These are phyloP conservation scores for Bombardia bombarda DNA, from an alignment of 495 filamentous ascomycete genomes.

Conservation along the genomic window DNA sequence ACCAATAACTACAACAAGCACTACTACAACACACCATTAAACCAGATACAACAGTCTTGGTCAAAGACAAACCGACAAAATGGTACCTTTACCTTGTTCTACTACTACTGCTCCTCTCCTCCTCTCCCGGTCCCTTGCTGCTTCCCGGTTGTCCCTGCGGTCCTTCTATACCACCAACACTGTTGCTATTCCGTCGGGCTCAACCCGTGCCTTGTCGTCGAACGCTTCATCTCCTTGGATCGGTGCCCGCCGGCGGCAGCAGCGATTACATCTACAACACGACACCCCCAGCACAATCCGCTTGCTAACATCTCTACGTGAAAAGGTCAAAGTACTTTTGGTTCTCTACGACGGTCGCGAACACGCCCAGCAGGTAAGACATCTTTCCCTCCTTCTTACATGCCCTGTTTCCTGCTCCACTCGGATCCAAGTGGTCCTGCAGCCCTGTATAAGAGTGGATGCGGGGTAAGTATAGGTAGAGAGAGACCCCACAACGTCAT, in stretches of 20 bases:
- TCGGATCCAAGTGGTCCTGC: too few relatives aligned
- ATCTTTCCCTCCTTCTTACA: slow-evolving; percentile 4
- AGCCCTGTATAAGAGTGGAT: too few relatives aligned
- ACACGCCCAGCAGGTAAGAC: slow-evolving; percentile 43
- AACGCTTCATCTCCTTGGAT: too few relatives aligned
- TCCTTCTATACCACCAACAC: slow-evolving; percentile 15
- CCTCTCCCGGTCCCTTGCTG: slow-evolving; percentile 10
- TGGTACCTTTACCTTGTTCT: slow-evolving; percentile 40
- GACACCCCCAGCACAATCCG: slow-evolving; percentile 10
- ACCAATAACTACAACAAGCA: too few relatives aligned
- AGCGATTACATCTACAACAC: too few relatives aligned
- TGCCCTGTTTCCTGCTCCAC: neutral
- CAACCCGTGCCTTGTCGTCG: too few relatives aligned
- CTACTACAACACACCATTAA: neutral
- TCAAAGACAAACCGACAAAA: slow-evolving; percentile 30
- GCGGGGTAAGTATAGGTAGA: too few relatives aligned
- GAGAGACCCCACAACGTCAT: too few relatives aligned
- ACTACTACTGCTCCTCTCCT: slow-evolving; percentile 11
- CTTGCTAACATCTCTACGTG: slow-evolving; percentile 38
- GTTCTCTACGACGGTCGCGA: slow-evolving; percentile 49
- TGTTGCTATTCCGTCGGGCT: neutral
- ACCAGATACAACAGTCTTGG: neutral
- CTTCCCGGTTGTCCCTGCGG: slow-evolving; percentile 17
- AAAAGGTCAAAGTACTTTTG: slow-evolving; percentile 51
- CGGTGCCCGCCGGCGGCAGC: too few relatives aligned